Base-by-base conservation (phyloP, 2,329 filamentous ascomycete species). In the Didymosphaeria variabile region DNA sequence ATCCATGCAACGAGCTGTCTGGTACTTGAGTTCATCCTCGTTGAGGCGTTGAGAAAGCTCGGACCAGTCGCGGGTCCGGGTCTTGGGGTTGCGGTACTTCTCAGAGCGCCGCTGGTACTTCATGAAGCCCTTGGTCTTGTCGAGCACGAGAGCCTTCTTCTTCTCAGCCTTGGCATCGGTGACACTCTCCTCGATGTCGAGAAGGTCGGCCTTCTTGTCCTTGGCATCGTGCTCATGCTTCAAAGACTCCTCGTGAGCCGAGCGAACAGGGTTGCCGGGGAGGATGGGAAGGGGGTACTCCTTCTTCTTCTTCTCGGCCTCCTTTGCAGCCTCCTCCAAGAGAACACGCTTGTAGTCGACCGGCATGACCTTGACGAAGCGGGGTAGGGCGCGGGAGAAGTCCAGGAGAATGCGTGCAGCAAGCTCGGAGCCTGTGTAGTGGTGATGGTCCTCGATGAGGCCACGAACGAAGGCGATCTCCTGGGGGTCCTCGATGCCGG, bases 121-220 rank as follows among this genome's bases (percentile, higher is more conserved):
- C 93, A 97, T 97, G 85, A 98, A 98, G 32, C 94, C 94, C 71
- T 89, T 90, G 1, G 94, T 98, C 87, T 98, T 98, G 84, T 98
- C 94, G n/a, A 98, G 87, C 7, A 97, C 92, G 21, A 97, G 85
- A 6, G 93, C 92, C 79, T 94, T 93, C 84, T 91, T 91, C 85
- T 97, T 97, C 82, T 97, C 93, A 1, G 89, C 90, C 70, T 91
- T 91, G 42, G 87, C 87, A 79, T 97, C 93, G 15, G 89, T 89
- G 55, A 98, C 85, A 64, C 92, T 94, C 82, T 97, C 94, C 76
- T 98, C 94, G 59, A 98, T 94, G 73, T 98, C 94, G 46, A 82
- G 76, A 3, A 90, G 79, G 59, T 91, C 88, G 21, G 84, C 85
- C 83, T 93, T 90, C 77, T 87, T 83, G 40, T 86, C 85, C 57